Percentiles rank a stretch among this genome's conserved stretches.
Evolutionary conservation across 768 basidiomycete species (phyloP).

Genomic region (Hypsizygus marmoreus): DNA sequence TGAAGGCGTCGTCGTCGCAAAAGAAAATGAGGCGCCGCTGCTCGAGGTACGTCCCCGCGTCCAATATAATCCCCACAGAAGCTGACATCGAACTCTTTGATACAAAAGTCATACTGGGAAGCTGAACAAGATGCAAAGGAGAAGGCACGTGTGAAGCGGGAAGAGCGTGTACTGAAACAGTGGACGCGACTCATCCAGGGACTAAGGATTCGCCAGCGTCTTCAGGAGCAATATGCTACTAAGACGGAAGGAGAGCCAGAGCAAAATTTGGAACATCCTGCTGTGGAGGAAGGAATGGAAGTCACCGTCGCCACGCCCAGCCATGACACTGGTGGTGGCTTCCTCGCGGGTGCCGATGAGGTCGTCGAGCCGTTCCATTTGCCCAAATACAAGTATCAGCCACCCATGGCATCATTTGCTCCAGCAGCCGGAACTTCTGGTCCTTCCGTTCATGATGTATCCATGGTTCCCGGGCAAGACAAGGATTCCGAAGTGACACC

Average conservation of each 20-base stretch:
- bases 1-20: conserved; percentile 84
- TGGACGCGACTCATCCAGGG: conserved; percentile 91
- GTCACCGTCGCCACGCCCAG: conserved; percentile 6
- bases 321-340: conserved; percentile 50
- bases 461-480: not conserved
- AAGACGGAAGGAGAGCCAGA: conserved; percentile 23
- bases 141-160: conserved; percentile 71
- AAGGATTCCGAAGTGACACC: conserved; percentile 19
- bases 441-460: too few relatives aligned
- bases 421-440: too few relatives aligned
- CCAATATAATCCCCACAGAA: too few relatives aligned
- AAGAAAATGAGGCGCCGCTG: conserved; percentile 71
- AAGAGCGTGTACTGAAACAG: conserved; percentile 80
- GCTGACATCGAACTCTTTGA: too few relatives aligned
- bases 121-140: conserved; percentile 77
- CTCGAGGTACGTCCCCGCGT: conserved; percentile 76
- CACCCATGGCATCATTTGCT: too few relatives aligned
- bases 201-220: conserved; percentile 78
- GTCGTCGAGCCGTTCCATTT: conserved; percentile 75
- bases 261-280: conserved; percentile 7
- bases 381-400: conserved; percentile 61
- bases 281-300: conserved; percentile 14
- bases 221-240: conserved; percentile 75
- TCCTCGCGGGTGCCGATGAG: conserved; percentile 67
- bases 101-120: conserved; percentile 90